A percentile compares a stretch with the other conserved stretches of the same genome.
Conservation (phyloP, 1,284 basidiomycete genomes). For the Phlebopus sp. region DNA sequence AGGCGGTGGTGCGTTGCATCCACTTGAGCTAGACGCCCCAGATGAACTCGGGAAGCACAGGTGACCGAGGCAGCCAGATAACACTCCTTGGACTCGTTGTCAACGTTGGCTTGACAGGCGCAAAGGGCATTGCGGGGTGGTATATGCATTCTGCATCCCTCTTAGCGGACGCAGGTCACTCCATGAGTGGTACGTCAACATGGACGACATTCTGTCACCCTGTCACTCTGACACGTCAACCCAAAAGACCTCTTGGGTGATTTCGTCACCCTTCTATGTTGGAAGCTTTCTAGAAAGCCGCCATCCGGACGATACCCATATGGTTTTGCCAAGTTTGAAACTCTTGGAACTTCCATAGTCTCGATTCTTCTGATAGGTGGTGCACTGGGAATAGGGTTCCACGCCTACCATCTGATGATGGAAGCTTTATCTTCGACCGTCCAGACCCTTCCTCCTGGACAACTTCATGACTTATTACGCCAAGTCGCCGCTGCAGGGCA, state of each 20-base stretch:
- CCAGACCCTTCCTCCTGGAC: slow-evolving; percentile 52
- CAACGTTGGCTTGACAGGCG: slow-evolving; percentile 79
- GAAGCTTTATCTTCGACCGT: slow-evolving; percentile 64
- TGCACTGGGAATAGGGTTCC: slow-evolving; percentile 89
- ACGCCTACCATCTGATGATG: slow-evolving; percentile 83
- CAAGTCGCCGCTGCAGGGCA: slow-evolving; percentile 57
- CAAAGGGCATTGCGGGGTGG: slow-evolving; percentile 86
- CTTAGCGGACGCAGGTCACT: slow-evolving; percentile 94
- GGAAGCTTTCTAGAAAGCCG: slow-evolving; percentile 81
- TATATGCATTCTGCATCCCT: slow-evolving; percentile 88
- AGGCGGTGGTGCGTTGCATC: slow-evolving; percentile 52
- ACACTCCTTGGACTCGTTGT: slow-evolving; percentile 85
- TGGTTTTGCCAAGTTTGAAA: slow-evolving; percentile 94
- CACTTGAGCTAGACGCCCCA: neutral
- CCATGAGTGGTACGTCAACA: slow-evolving; percentile 69
- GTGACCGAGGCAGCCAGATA: slow-evolving; percentile 80
- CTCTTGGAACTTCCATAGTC: slow-evolving; percentile 84
- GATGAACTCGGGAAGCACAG: slow-evolving; percentile 32
- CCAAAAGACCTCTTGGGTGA: slow-evolving; percentile 78
- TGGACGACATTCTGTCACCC: slow-evolving; percentile 1
- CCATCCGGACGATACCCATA: slow-evolving; percentile 81
- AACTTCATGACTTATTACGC: slow-evolving; percentile 57
- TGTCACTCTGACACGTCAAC: slow-evolving; percentile 3
- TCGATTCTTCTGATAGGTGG: slow-evolving; percentile 82
- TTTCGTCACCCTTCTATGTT: slow-evolving; percentile 90